Evolutionary conservation across 2,329 filamentous ascomycete species (phyloP).

Genomic region (Aspergillus nomiae): DNA sequence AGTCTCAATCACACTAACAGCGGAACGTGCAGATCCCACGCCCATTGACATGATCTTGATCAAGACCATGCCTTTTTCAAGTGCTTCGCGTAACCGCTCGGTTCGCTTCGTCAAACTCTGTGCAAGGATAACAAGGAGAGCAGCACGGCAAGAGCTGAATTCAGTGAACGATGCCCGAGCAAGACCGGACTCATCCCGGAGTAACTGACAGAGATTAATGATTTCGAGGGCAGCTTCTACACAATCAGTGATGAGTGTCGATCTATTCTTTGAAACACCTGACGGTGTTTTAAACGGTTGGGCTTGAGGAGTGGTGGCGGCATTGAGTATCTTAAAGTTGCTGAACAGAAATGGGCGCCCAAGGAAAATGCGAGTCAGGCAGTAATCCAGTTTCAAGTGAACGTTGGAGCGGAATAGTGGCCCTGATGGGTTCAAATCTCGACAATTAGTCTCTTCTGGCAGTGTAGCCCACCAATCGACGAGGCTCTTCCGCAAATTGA

Average conservation of each 20-base stretch:
- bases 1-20: conserved; percentile 56
- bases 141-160: conserved; percentile 58
- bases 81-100: conserved; percentile 46
- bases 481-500: conserved; percentile 41
- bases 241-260: conserved; percentile 53
- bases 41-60: conserved; percentile 58
- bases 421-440: conserved; percentile 44
- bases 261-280: conserved; percentile 36
- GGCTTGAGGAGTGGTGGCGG: conserved; percentile 21
- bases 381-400: conserved; percentile 57
- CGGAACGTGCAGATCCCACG: conserved; percentile 55
- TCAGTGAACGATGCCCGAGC: conserved; percentile 59
- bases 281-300: conserved; percentile 31
- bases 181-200: conserved; percentile 55
- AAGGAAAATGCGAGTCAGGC: conserved; percentile 56
- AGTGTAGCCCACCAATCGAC: conserved; percentile 47
- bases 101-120: conserved; percentile 44
- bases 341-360: conserved; percentile 57
- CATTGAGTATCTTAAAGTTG: conserved; percentile 33
- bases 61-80: conserved; percentile 53
- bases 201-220: conserved; percentile 53
- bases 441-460: conserved; percentile 41
- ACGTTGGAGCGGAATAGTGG: conserved; percentile 52
- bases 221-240: conserved; percentile 56
- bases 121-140: conserved; percentile 51